These are phyloP conservation scores for Colletotrichum viniferum DNA, from an alignment of 2,329 filamentous ascomycete genomes.

Conservation along the genomic window DNA sequence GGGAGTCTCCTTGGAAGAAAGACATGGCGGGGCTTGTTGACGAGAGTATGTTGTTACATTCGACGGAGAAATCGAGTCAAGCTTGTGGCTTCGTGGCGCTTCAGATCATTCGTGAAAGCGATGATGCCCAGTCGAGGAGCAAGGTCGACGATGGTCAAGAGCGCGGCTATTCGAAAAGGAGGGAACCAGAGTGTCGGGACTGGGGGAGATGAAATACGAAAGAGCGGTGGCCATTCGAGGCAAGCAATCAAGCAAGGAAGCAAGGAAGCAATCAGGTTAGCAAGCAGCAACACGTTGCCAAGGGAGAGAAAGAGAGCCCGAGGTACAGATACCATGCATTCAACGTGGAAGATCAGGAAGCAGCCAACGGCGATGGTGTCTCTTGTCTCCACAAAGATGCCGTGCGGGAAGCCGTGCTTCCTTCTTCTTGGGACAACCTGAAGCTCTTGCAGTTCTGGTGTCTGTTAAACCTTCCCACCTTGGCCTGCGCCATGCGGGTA, in stretches of 20 bases:
- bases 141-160: neutral
- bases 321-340: neutral
- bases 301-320: neutral
- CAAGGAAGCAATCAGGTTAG: neutral
- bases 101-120: neutral
- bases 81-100: neutral
- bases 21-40: neutral
- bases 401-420: neutral
- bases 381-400: neutral
- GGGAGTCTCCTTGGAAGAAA: conserved; percentile 20
- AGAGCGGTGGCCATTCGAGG: neutral
- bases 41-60: neutral
- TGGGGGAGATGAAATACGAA: neutral
- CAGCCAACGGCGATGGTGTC: neutral
- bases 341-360: neutral
- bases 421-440: neutral
- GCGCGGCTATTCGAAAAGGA: neutral
- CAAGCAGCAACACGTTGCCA: neutral
- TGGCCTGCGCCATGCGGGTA: neutral
- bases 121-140: neutral
- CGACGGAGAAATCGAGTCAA: neutral
- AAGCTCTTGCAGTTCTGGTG: neutral
- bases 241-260: neutral
- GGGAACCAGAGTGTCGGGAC: neutral
- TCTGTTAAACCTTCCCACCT: neutral